These are phyloP conservation scores for Starmerella floris DNA, from an alignment of 805 yeast species.

Conservation along the genomic window DNA sequence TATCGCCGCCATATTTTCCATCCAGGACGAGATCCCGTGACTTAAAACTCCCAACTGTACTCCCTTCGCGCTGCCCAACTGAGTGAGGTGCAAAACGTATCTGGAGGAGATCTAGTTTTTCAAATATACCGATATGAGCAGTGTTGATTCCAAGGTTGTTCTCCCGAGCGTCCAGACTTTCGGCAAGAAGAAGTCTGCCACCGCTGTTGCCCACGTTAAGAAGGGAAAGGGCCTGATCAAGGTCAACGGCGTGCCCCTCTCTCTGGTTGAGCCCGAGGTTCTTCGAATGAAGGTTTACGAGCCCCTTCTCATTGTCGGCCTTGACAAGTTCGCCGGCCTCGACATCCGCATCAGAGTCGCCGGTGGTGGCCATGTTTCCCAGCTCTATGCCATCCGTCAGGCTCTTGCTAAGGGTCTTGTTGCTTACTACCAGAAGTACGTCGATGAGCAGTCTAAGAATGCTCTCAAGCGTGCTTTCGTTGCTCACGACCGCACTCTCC, in stretches of 20 bases:
- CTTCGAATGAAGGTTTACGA: constrained; percentile 99
- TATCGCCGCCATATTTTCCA: background rate
- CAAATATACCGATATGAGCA: constrained; percentile 14
- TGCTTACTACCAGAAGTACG: constrained; percentile 98
- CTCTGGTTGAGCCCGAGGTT: constrained; percentile 97
- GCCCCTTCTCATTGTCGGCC: constrained; percentile 95
- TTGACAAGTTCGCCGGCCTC: constrained; percentile 95
- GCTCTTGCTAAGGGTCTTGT: constrained; percentile 99
- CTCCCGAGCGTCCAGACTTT: constrained; percentile 56
- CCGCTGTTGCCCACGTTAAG: constrained; percentile 99
- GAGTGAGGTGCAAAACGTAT: constrained; percentile 1
- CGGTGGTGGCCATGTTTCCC: constrained; percentile 99
- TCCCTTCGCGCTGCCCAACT: background rate
- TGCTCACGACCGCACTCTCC: constrained; percentile 96
- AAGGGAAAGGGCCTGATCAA: constrained; percentile 99
- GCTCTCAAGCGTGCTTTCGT: constrained; percentile 97
- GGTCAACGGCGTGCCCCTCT: constrained; percentile 98
- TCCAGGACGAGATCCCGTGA: background rate
- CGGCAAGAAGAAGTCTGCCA: constrained; percentile 99
- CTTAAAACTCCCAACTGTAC: constrained; percentile 1
- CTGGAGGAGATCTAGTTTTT: constrained; percentile 4
- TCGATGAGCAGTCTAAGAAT: constrained; percentile 98
- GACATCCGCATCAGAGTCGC: constrained; percentile 98
- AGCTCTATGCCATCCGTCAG: constrained; percentile 99
- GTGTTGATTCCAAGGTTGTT: constrained; percentile 5